These are phyloP conservation scores for Neckera pumila DNA, from an alignment of 225 moss, liverwort and hornwort species.

Conservation along the genomic window DNA sequence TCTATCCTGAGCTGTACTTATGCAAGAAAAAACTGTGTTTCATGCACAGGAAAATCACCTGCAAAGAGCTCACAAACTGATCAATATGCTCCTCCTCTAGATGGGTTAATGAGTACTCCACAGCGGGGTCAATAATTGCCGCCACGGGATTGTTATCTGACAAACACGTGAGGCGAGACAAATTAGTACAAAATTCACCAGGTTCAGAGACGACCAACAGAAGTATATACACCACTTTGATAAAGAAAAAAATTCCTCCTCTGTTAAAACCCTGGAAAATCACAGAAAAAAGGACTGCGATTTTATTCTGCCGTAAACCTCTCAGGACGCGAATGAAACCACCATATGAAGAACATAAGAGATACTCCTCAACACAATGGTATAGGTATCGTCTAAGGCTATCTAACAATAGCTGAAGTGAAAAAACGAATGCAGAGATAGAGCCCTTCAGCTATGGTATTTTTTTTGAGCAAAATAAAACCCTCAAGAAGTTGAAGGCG, in stretches of 20 bases:
- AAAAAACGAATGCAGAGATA: neutral
- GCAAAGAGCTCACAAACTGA: slow-evolving; percentile 35
- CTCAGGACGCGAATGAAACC: neutral
- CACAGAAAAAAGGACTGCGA: neutral
- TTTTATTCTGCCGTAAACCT: neutral
- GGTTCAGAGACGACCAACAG: neutral
- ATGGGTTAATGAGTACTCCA: slow-evolving; percentile 20
- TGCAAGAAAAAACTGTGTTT: neutral
- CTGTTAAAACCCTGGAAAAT: neutral
- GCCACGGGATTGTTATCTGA: slow-evolving; percentile 10
- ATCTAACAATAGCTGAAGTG: neutral
- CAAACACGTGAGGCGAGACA: neutral
- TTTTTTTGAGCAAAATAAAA: neutral
- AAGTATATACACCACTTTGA: neutral
- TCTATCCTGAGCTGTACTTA: neutral
- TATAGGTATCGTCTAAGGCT: neutral
- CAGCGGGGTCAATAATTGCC: slow-evolving; percentile 2
- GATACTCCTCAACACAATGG: neutral
- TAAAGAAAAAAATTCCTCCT: neutral
- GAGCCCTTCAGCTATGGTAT: neutral
- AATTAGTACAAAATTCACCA: neutral
- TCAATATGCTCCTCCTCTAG: slow-evolving; percentile 41
- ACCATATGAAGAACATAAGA: neutral
- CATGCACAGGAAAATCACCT: slow-evolving; percentile 15
- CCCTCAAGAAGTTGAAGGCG: neutral